Evolutionary conservation across 176 grass and related monocot species (phyloP).

Genomic region (Ensete glaucum): DNA sequence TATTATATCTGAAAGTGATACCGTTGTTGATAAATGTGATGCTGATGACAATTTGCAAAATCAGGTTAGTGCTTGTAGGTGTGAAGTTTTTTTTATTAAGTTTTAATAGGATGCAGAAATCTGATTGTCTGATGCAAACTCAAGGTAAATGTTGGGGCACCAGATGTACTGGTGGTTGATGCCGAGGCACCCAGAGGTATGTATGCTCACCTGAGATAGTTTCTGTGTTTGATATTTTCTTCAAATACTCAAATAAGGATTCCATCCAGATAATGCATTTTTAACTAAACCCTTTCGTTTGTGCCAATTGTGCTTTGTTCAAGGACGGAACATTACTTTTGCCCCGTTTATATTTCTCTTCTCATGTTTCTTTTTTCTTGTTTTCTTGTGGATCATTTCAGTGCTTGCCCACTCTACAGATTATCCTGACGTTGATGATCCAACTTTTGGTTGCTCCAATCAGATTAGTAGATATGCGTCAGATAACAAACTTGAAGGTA

Average conservation of each 20-base stretch:
- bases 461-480: constrained; percentile 11
- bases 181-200: not conserved
- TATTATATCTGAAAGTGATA: not conserved
- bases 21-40: constrained; percentile 2
- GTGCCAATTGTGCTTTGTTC: too few species aligned
- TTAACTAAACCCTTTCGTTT: too few species aligned
- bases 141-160: not conserved
- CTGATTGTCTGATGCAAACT: constrained; percentile 22
- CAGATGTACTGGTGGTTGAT: not conserved
- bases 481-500: constrained; percentile 8
- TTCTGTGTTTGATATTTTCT: not conserved
- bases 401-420: too few species aligned
- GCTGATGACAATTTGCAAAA: constrained; percentile 21
- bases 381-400: too few species aligned
- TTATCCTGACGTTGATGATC: not conserved
- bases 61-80: constrained; percentile 27
- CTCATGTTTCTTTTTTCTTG: too few species aligned
- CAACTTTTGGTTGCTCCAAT: constrained; percentile 26
- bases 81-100: not conserved
- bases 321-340: too few species aligned
- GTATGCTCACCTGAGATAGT: not conserved
- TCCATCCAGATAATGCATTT: not conserved
- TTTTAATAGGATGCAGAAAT: constrained; percentile 10
- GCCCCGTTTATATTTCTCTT: too few species aligned
- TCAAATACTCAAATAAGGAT: not conserved